These are phyloP conservation scores for Plasmopara muralis DNA, from an alignment of 352 stramenopile genomes.

Conservation along the genomic window DNA sequence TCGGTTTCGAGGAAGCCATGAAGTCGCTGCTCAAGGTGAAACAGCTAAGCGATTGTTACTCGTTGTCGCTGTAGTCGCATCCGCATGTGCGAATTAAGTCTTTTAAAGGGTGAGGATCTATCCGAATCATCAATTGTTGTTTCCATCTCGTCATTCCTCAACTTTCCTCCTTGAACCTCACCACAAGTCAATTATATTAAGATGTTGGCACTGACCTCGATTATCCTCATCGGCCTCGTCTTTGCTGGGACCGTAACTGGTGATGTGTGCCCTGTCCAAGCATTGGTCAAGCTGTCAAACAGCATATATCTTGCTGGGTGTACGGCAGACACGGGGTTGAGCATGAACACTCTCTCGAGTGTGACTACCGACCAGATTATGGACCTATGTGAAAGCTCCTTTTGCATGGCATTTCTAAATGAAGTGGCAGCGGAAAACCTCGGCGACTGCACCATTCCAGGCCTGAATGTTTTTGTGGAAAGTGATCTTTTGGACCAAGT, in stretches of 20 bases:
- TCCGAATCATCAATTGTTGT: too few species aligned
- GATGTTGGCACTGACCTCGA: constrained; percentile 17
- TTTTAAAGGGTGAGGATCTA: neutral
- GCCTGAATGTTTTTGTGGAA: constrained; percentile 17
- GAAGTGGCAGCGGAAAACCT: constrained; percentile 12
- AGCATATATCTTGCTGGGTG: constrained; percentile 16
- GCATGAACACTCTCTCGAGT: constrained; percentile 10
- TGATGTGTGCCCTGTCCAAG: constrained; percentile 12
- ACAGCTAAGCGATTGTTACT: too few species aligned
- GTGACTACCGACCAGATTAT: constrained; percentile 12
- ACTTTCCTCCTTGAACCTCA: neutral
- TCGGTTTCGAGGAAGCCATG: too few species aligned
- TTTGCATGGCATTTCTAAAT: constrained; percentile 15
- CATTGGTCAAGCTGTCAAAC: constrained; percentile 8
- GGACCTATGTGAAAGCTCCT: constrained; percentile 8
- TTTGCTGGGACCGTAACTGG: constrained; percentile 5
- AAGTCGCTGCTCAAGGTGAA: too few species aligned
- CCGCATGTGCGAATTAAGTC: neutral
- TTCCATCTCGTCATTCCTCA: neutral
- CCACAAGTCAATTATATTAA: neutral
- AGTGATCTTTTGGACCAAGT: constrained; percentile 13
- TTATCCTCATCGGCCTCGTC: constrained; percentile 8
- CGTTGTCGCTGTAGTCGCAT: too few species aligned
- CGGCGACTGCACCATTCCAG: constrained; percentile 21
- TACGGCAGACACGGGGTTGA: constrained; percentile 13